A percentile compares a stretch with the other conserved stretches of the same genome.
phyloP scores from a whole-genome alignment of 305 asterid genomes.

The Ilex paraguariensis region DNA sequence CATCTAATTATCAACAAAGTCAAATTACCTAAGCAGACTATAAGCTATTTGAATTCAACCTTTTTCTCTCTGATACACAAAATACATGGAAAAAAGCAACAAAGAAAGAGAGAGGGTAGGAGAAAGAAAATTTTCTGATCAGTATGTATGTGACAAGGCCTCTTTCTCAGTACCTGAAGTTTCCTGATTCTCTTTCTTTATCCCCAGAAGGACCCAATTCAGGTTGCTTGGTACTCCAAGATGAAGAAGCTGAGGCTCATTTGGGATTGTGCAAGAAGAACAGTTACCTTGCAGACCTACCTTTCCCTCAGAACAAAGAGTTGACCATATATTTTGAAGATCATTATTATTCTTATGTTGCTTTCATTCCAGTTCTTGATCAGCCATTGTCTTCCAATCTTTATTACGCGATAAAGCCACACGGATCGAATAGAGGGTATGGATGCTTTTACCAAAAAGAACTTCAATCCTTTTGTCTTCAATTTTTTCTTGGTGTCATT shows the following conservation, averaged over 20 bases:
- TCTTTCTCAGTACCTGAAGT: slow-evolving; percentile 11
- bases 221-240: slow-evolving; percentile 23
- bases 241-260: slow-evolving; percentile 19
- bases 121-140: no score
- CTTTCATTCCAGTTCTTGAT: slow-evolving; percentile 21
- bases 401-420: slow-evolving; percentile 17
- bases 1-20: no score
- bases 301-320: slow-evolving; percentile 30
- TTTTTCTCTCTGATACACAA: no score
- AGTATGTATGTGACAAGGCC: slow-evolving; percentile 22
- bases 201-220: slow-evolving; percentile 21
- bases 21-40: no score
- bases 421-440: slow-evolving; percentile 2
- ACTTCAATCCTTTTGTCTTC: no score
- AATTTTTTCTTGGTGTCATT: no score
- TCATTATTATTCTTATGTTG: neutral
- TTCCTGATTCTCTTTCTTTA: slow-evolving; percentile 5
- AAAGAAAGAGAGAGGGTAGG: no score
- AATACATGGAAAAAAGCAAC: neutral
- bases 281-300: neutral
- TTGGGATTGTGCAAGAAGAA: slow-evolving; percentile 32
- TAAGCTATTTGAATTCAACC: no score
- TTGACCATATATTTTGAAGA: neutral
- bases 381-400: slow-evolving; percentile 19
- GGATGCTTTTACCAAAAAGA: no score